A percentile compares a stretch with the other conserved stretches of the same genome.
Conservation (phyloP, 345 rosid genomes). For the Leavenworthia alabamica region DNA sequence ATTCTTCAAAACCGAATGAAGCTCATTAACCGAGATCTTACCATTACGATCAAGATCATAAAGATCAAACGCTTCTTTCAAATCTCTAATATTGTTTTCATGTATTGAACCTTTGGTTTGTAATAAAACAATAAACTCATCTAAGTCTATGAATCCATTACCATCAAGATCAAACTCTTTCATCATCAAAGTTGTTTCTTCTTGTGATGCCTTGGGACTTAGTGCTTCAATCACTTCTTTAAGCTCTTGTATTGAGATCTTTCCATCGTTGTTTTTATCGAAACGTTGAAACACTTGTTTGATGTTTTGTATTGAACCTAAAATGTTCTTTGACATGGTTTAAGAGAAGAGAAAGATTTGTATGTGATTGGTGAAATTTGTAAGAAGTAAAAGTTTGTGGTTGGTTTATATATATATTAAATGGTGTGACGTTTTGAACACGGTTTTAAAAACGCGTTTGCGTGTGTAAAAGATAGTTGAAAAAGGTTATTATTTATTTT, state of each 20-base stretch:
- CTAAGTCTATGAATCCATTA: slow-evolving; percentile 58
- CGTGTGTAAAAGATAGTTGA: no score
- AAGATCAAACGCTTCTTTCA: slow-evolving; percentile 70
- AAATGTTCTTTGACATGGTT: background rate
- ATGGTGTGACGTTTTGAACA: no score
- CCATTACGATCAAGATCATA: slow-evolving; percentile 76
- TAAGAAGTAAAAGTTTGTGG: no score
- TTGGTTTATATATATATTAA: slow-evolving; percentile 15
- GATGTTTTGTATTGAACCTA: slow-evolving; percentile 48
- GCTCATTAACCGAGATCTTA: slow-evolving; percentile 54
- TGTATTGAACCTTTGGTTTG: no score
- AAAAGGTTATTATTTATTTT: no score
- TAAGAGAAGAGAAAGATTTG: no score
- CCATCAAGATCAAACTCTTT: slow-evolving; percentile 76
- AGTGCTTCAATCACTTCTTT: slow-evolving; percentile 46
- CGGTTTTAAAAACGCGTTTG: no score
- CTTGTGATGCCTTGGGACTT: slow-evolving; percentile 37
- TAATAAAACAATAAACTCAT: slow-evolving; percentile 49
- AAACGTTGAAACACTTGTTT: slow-evolving; percentile 47
- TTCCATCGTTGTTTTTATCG: slow-evolving; percentile 84
- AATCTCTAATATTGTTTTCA: slow-evolving; percentile 33
- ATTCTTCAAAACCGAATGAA: slow-evolving; percentile 61
- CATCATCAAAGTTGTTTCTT: slow-evolving; percentile 53
- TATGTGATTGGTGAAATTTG: no score
- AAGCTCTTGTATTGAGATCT: slow-evolving; percentile 62